Evolutionary conservation across 2,329 filamentous ascomycete species (phyloP).

Genomic region (Colletotrichum tropicicola): DNA sequence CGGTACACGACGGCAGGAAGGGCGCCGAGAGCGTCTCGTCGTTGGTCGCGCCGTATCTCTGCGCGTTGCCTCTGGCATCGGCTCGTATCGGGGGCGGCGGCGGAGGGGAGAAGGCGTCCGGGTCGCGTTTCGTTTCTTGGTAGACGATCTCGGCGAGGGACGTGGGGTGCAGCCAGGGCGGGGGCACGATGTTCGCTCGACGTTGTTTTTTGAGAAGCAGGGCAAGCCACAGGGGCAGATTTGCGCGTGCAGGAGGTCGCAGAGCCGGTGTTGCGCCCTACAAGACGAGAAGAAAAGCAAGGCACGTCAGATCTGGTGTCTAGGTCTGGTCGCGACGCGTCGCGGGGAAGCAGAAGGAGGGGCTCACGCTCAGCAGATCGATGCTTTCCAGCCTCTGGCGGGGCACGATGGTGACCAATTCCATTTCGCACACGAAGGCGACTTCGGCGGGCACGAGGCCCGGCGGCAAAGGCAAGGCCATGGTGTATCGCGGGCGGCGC

Average conservation of each 20-base stretch:
- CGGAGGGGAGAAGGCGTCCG: conserved; percentile 79
- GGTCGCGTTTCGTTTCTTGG: conserved; percentile 78
- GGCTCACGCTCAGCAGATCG: conserved; percentile 81
- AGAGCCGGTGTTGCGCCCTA: conserved; percentile 83
- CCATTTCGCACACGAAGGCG: conserved; percentile 97
- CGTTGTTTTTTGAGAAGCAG: conserved; percentile 93
- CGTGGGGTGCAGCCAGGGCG: conserved; percentile 84
- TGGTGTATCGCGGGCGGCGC: conserved; percentile 34
- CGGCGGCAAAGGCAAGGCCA: conserved; percentile 60
- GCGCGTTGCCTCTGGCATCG: conserved; percentile 54
- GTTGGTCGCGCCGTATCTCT: conserved; percentile 38
- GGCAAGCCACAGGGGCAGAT: conserved; percentile 92
- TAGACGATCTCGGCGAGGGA: conserved; percentile 82
- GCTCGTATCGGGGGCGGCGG: conserved; percentile 70
- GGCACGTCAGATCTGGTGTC: not conserved
- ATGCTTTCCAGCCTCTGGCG: conserved; percentile 90
- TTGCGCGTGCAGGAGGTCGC: conserved; percentile 80
- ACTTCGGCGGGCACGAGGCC: conserved; percentile 85
- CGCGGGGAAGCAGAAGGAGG: not conserved
- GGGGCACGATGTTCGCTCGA: conserved; percentile 90
- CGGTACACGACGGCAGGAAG: conserved; percentile 80
- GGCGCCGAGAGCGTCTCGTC: conserved; percentile 68
- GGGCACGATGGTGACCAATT: conserved; percentile 90
- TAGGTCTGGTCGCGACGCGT: conserved; percentile 10
- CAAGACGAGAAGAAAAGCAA: not conserved